Evolutionary conservation across 306 rosid genomes (phyloP), one percentile per base, ranked within the genome.

Genomic region (Glycine tomentella): DNA sequence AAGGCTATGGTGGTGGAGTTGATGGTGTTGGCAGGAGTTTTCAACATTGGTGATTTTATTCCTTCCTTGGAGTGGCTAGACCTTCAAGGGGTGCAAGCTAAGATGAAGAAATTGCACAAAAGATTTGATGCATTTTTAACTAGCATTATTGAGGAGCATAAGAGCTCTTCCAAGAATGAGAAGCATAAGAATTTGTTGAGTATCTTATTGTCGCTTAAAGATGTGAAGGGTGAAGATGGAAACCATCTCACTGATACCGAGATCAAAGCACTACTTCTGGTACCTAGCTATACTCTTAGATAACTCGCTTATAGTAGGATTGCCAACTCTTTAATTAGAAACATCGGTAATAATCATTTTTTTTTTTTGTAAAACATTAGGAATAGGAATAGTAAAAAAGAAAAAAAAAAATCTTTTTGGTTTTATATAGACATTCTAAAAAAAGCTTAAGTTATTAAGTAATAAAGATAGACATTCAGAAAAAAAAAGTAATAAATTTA

Each of bases 241-340:
- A 85, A 40, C 11, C 87, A 81, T 67, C 91, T 94, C 38, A 89
- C 88, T 0, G 87, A 92, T 61, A 87, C 83, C 0, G 97, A 92
- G 65, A 91, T 94, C 42, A 94, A 94, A 81, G 98, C 95, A 8
- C 38, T 94, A 3, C 94, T 94, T 69, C 36, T 94, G 97, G 98
- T 94, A 86, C 44, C 20, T 20, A 20, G 20, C 68, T 33, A 31
- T 46, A 10, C 11, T 64, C 38, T 42, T 42, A 8, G 0, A 42
- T 42, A 42, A 42, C 46, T 42, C 46, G 1, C 8, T 42, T 42
- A 38, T 3, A 38, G 5, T 38, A 0, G 42, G 42, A 46, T 46
- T 46, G 50, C 48, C 8, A 7, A 9, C 50, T 8, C 9, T 46
- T 46, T 8, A 46, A 46, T 20, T 20, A 20, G 20, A 46, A 46